A percentile compares a stretch with the other conserved stretches of the same genome.
Evolutionary conservation across 768 basidiomycete species (phyloP).

Genomic region (Trametes cingulata): DNA sequence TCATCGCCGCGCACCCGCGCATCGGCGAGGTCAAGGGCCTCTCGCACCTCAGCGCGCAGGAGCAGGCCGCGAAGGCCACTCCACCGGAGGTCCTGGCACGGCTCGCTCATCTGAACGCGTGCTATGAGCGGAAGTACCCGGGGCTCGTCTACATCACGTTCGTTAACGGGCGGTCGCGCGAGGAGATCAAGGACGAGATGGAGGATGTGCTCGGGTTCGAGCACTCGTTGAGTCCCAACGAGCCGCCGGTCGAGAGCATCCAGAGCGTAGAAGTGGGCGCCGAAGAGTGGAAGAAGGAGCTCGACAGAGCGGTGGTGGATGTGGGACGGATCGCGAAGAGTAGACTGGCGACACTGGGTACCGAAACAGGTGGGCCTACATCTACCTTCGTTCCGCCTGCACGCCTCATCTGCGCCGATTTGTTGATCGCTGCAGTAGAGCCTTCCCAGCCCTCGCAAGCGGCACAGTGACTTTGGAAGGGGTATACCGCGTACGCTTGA

Average conservation of each 20-base stretch:
- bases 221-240: slow-evolving; percentile 49
- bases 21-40: slow-evolving; percentile 83
- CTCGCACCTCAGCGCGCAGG: slow-evolving; percentile 72
- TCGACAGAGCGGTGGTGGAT: slow-evolving; percentile 71
- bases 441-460: too few species aligned
- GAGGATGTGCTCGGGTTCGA: slow-evolving; percentile 59
- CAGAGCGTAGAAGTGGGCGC: slow-evolving; percentile 39
- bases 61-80: slow-evolving; percentile 69
- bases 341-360: slow-evolving; percentile 51
- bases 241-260: slow-evolving; percentile 42
- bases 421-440: too few species aligned
- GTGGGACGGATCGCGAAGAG: slow-evolving; percentile 77
- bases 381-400: not conserved
- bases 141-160: slow-evolving; percentile 89
- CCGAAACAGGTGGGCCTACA: slow-evolving; percentile 19
- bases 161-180: slow-evolving; percentile 80
- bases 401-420: too few species aligned
- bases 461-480: not conserved
- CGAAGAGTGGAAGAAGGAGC: slow-evolving; percentile 63
- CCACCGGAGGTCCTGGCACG: slow-evolving; percentile 74
- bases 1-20: slow-evolving; percentile 84
- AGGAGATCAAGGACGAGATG: slow-evolving; percentile 76
- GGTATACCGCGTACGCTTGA: not conserved
- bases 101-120: slow-evolving; percentile 71
- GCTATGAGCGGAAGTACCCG: slow-evolving; percentile 73